These are phyloP conservation scores for Fusarium anthophilum DNA, from an alignment of 2,329 filamentous ascomycete genomes.

Conservation along the genomic window DNA sequence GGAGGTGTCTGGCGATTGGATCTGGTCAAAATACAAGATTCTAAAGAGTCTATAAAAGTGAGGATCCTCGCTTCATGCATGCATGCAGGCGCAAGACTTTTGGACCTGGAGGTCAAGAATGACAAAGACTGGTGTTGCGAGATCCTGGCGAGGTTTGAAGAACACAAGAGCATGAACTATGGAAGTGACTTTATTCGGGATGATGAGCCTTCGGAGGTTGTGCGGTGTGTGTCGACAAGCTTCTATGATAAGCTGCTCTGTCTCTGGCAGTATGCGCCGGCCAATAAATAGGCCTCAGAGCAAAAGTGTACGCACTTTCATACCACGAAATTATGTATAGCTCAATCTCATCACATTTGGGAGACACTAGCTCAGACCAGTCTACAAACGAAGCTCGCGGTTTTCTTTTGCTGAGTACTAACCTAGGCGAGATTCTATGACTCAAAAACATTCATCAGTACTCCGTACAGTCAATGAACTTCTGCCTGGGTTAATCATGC, in stretches of 20 bases:
- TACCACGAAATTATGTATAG: neutral
- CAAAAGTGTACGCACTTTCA: neutral
- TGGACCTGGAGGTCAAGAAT: constrained; percentile 55
- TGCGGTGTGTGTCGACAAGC: constrained; percentile 73
- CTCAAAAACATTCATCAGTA: neutral
- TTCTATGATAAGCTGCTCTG: constrained; percentile 80
- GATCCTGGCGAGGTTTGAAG: constrained; percentile 77
- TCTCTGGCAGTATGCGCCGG: constrained; percentile 62
- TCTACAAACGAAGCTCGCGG: neutral
- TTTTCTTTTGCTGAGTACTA: neutral
- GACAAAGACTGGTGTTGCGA: constrained; percentile 66
- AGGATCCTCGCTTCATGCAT: constrained; percentile 88
- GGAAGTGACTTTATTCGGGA: constrained; percentile 74
- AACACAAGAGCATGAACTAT: constrained; percentile 96
- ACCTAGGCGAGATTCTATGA: neutral
- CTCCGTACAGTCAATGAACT: neutral
- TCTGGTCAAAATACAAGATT: constrained; percentile 55
- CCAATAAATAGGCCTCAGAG: neutral
- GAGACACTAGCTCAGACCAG: neutral
- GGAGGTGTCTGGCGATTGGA: constrained; percentile 89
- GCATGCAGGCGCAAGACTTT: constrained; percentile 83
- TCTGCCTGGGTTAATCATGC: neutral
- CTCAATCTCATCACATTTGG: neutral
- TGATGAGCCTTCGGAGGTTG: constrained; percentile 31
- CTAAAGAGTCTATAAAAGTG: constrained; percentile 44